These are phyloP conservation scores for Sporothrix protearum DNA, from an alignment of 2,329 filamentous ascomycete genomes.

Conservation along the genomic window DNA sequence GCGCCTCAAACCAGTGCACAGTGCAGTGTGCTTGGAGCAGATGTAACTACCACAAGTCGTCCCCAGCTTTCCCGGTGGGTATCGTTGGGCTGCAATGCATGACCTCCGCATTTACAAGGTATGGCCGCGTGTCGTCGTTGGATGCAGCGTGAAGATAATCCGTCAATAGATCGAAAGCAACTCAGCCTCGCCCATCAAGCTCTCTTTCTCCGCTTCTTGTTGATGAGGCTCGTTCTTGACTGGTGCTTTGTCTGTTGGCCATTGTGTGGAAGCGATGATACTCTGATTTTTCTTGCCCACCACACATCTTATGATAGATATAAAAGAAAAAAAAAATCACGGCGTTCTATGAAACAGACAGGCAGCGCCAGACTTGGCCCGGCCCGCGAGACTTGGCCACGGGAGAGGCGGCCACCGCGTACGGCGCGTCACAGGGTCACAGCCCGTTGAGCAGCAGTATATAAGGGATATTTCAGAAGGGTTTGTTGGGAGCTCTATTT, in stretches of 20 bases:
- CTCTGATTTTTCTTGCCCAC: neutral
- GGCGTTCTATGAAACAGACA: neutral
- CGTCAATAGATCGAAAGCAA: neutral
- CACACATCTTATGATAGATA: no score
- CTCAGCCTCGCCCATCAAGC: conserved; percentile 2
- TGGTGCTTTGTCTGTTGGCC: conserved; percentile 20
- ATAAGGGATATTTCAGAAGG: no score
- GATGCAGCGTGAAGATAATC: neutral
- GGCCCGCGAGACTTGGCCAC: neutral
- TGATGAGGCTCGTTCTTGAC: neutral
- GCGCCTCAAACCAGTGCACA: neutral
- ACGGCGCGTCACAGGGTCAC: neutral
- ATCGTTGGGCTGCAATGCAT: conserved; percentile 21
- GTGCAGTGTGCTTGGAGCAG: neutral
- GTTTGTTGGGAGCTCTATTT: no score
- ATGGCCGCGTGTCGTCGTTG: neutral
- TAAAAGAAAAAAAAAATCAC: no score
- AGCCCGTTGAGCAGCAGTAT: no score
- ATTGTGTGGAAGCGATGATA: neutral
- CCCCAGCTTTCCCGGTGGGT: neutral
- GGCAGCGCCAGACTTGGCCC: neutral
- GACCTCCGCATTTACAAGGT: neutral
- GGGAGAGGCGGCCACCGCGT: neutral
- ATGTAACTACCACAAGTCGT: neutral
- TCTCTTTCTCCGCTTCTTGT: neutral